Evolutionary conservation across 1,284 basidiomycete species (phyloP).

Genomic region (Fomes fomentarius): DNA sequence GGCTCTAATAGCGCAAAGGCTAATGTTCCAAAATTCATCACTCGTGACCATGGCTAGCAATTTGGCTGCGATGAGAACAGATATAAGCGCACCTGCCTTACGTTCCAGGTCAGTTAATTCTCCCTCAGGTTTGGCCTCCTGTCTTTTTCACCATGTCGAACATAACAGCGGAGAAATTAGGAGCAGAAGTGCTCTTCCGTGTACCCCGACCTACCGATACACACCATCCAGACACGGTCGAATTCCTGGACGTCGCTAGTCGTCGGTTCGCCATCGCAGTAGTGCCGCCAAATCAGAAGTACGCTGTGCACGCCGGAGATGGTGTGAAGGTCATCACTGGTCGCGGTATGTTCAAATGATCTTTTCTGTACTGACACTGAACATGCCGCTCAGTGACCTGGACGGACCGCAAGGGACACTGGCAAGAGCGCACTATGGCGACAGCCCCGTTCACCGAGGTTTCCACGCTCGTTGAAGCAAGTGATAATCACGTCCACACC

Average conservation of each 20-base stretch:
- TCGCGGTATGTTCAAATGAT: neutral
- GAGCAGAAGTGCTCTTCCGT: slow-evolving; percentile 32
- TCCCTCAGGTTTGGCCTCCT: too few relatives aligned
- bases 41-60: too few relatives aligned
- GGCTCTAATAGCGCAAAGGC: too few relatives aligned
- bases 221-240: slow-evolving; percentile 15
- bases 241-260: slow-evolving; percentile 29
- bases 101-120: too few relatives aligned
- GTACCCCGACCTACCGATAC: slow-evolving; percentile 27
- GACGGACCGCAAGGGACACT: slow-evolving; percentile 6
- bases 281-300: slow-evolving; percentile 21
- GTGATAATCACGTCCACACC: slow-evolving; percentile 14
- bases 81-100: too few relatives aligned
- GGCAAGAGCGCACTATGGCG: slow-evolving; percentile 12
- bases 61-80: too few relatives aligned
- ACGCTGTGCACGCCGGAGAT: slow-evolving; percentile 4
- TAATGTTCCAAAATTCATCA: too few relatives aligned
- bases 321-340: slow-evolving; percentile 34
- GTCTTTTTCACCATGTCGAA: slow-evolving; percentile 11
- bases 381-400: slow-evolving; percentile 1
- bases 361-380: neutral
- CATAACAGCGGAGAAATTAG: slow-evolving; percentile 26
- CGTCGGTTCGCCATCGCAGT: slow-evolving; percentile 29
- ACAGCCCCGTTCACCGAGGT: slow-evolving; percentile 5
- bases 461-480: slow-evolving; percentile 6